Conservation (phyloP, 345 rosid species). For the Nasturtium officinale region DNA sequence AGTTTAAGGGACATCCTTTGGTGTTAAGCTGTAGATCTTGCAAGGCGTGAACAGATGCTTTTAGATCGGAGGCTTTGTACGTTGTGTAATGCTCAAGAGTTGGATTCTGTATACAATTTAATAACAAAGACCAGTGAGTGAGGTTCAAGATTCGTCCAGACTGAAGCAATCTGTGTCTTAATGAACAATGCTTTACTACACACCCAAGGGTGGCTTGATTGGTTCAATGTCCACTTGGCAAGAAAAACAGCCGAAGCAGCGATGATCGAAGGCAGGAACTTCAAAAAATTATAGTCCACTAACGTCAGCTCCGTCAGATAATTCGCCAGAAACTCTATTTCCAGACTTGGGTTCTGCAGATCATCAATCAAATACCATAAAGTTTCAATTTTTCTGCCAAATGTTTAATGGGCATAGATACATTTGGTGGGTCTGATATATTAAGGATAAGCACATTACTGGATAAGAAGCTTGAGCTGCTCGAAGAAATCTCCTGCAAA, state of each 20-base stretch:
- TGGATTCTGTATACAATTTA: conserved; percentile 51
- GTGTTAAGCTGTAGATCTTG: conserved; percentile 73
- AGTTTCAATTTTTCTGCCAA: conserved; percentile 31
- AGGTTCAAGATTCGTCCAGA: conserved; percentile 18
- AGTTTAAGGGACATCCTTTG: conserved; percentile 64
- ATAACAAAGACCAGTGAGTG: conserved; percentile 5
- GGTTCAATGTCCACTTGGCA: conserved; percentile 89
- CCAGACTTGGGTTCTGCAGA: conserved; percentile 72
- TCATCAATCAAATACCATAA: conserved; percentile 13
- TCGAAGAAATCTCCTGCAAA: conserved; percentile 81
- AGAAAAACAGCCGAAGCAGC: conserved; percentile 96
- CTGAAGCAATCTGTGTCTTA: background rate
- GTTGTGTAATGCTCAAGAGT: conserved; percentile 80
- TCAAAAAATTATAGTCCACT: conserved; percentile 63
- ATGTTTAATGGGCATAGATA: background rate
- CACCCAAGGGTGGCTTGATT: conserved; percentile 87
- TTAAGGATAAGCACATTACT: conserved; percentile 48
- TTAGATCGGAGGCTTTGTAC: conserved; percentile 67
- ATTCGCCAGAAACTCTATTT: conserved; percentile 74
- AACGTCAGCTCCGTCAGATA: conserved; percentile 81
- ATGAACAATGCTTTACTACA: conserved; percentile 12
- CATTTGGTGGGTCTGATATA: background rate
- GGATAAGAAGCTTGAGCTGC: conserved; percentile 78
- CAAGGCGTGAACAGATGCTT: conserved; percentile 53
- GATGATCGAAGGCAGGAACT: conserved; percentile 69